Conservation (phyloP, 257 asterid species). For the Lithospermum erythrorhizon region DNA sequence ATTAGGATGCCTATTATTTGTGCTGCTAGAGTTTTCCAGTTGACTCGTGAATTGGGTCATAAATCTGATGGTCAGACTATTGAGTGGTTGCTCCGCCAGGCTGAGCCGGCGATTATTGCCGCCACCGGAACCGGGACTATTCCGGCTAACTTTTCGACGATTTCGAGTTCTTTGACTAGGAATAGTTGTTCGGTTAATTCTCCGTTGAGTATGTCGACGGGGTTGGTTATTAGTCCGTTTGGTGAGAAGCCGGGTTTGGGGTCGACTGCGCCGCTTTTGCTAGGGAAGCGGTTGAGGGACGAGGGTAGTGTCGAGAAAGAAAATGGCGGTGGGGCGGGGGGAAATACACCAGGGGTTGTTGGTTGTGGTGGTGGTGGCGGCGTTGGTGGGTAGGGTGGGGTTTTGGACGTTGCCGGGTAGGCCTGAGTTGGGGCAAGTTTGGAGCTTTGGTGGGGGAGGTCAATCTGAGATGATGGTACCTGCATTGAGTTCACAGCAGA, state of each 20-base stretch:
- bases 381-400: conserved; percentile 59
- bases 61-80: conserved; percentile 4
- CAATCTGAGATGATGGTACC: conserved; percentile 54
- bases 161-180: not conserved
- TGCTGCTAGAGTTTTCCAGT: conserved; percentile 1
- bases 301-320: conserved; percentile 34
- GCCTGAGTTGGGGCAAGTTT: conserved; percentile 78
- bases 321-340: conserved; percentile 40
- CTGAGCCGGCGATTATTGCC: conserved; percentile 1
- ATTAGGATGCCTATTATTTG: conserved; percentile 5
- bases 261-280: conserved; percentile 66
- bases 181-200: not conserved
- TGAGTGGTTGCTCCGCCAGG: conserved; percentile 7
- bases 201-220: conserved; percentile 17
- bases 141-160: conserved; percentile 1
- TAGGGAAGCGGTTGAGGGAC: conserved; percentile 82
- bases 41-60: conserved; percentile 3
- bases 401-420: conserved; percentile 89
- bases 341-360: no score
- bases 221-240: not conserved
- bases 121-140: conserved; percentile 3
- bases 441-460: conserved; percentile 80
- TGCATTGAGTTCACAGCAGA: conserved; percentile 28
- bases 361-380: conserved; percentile 34
- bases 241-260: conserved; percentile 12